phyloP scores from a whole-genome alignment of 2,329 filamentous ascomycete species.

The Orbilia javanica region DNA sequence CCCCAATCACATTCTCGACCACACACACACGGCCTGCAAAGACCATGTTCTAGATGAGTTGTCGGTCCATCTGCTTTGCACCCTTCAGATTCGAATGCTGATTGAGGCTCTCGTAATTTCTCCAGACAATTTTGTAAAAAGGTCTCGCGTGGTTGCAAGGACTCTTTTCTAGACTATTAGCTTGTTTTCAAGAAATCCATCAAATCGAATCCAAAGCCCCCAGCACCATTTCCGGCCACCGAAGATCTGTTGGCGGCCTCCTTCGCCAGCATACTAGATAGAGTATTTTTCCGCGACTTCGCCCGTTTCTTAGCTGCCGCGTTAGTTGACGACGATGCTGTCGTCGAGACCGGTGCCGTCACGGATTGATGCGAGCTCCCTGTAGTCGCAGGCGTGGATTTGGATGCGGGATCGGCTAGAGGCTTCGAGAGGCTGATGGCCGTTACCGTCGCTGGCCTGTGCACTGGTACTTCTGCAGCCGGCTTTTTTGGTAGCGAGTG shows the following conservation, averaged over 20 bases:
- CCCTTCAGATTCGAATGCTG: slow-evolving; percentile 1
- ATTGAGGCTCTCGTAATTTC: not conserved
- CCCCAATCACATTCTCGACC: no score
- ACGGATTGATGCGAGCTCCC: not conserved
- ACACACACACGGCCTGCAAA: not conserved
- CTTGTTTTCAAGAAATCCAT: slow-evolving; percentile 61
- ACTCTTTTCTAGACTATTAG: slow-evolving; percentile 28
- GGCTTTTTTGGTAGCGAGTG: slow-evolving; percentile 41
- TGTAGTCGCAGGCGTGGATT: not conserved
- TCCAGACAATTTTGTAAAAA: slow-evolving; percentile 4
- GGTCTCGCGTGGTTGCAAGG: not conserved
- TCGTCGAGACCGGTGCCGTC: not conserved
- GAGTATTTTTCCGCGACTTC: slow-evolving; percentile 54
- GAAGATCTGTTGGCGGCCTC: slow-evolving; percentile 48
- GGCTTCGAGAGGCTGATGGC: not conserved
- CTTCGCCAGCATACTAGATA: slow-evolving; percentile 50
- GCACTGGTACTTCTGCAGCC: not conserved
- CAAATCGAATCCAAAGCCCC: slow-evolving; percentile 59
- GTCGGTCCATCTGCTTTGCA: not conserved
- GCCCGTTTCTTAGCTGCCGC: slow-evolving; percentile 49
- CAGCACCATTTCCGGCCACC: slow-evolving; percentile 7
- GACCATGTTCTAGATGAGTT: slow-evolving; percentile 17
- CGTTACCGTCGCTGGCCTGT: not conserved
- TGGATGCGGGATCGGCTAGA: not conserved
- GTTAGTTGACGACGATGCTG: slow-evolving; percentile 21